Conservation (phyloP, 306 rosid genomes). For the Arachis hypogaea region DNA sequence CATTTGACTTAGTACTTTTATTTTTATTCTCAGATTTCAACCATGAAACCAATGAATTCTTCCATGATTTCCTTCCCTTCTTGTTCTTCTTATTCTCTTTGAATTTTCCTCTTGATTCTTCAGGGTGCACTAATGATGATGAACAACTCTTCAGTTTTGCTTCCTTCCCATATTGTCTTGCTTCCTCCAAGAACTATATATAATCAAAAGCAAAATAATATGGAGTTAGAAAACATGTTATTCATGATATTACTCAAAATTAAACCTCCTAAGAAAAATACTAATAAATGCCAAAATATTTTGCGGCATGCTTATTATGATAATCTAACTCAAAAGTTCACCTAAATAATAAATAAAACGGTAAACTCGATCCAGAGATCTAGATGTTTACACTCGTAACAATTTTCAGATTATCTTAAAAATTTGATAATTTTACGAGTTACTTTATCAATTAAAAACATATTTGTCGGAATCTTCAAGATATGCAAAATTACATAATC, state of each 20-base stretch:
- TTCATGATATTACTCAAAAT: background rate
- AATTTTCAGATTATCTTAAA: too few species aligned
- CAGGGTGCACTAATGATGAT: constrained; percentile 42
- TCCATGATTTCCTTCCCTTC: constrained; percentile 77
- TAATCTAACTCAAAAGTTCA: too few species aligned
- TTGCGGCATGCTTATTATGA: too few species aligned
- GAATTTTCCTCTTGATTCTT: constrained; percentile 48
- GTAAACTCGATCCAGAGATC: too few species aligned
- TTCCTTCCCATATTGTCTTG: constrained; percentile 55
- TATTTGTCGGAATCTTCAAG: background rate
- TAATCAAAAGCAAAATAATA: constrained; percentile 9
- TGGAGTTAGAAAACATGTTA: background rate
- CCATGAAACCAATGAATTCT: constrained; percentile 64
- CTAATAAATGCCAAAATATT: too few species aligned
- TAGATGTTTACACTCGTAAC: too few species aligned
- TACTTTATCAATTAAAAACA: constrained; percentile 8
- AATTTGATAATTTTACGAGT: too few species aligned
- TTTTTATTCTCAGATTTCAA: constrained; percentile 63
- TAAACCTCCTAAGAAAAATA: too few species aligned
- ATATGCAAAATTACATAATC: background rate
- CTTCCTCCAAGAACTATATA: constrained; percentile 79
- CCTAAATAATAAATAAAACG: too few species aligned
- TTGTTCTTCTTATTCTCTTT: constrained; percentile 47
- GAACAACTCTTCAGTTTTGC: constrained; percentile 46
- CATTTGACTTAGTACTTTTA: constrained; percentile 31